Evolutionary conservation across 169 alveolate genomes (phyloP).

Genomic region (Theileria sp.): DNA sequence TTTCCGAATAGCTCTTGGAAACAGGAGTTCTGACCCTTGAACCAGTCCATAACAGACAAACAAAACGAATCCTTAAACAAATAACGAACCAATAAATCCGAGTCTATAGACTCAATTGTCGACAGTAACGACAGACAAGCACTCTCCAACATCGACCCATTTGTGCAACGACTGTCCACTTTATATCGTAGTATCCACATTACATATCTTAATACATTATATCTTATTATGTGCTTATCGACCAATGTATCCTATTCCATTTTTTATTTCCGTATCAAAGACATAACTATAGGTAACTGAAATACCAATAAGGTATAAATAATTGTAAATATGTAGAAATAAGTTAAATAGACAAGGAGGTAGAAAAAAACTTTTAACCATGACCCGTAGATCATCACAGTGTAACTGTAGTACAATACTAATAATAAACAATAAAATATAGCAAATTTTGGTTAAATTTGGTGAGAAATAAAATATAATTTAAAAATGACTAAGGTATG

Average conservation of each 20-base stretch:
- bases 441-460: no score
- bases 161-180: conserved; percentile 24
- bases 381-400: no score
- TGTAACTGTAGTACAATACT: no score
- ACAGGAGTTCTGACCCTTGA: conserved; percentile 26
- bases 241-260: conserved; percentile 53
- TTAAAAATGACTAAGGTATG: no score
- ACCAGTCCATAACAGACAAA: not conserved
- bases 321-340: not conserved
- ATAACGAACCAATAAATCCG: conserved; percentile 51
- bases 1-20: conserved; percentile 25
- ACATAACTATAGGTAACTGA: not conserved
- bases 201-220: conserved; percentile 49
- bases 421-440: no score
- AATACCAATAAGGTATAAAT: no score
- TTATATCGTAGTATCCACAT: conserved; percentile 61
- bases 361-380: not conserved
- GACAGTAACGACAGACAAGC: conserved; percentile 55
- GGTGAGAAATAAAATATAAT: no score
- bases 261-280: not conserved
- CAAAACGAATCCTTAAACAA: conserved; percentile 60
- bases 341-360: not conserved
- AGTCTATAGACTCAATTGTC: conserved; percentile 47
- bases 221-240: conserved; percentile 54
- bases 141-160: conserved; percentile 59